Evolutionary conservation across 305 asterid species (phyloP).

Genomic region (Fraxinus velutina): DNA sequence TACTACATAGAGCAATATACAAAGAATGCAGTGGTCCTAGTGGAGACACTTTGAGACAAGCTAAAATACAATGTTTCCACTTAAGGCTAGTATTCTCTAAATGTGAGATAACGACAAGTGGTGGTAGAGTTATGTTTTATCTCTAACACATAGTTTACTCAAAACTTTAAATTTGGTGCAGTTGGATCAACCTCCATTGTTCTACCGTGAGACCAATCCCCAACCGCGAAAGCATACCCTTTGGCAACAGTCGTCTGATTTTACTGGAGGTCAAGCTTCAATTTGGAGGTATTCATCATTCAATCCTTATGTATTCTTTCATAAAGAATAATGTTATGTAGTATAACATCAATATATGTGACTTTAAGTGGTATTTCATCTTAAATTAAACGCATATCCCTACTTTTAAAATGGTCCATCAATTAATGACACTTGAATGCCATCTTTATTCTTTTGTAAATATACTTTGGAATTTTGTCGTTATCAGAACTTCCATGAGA

Average conservation of each 20-base stretch:
- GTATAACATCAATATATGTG: not conserved
- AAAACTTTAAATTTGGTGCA: constrained; percentile 6
- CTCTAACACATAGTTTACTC: too few species aligned
- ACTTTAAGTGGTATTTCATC: not conserved
- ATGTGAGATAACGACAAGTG: not conserved
- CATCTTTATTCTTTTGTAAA: not conserved
- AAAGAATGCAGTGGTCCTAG: not conserved
- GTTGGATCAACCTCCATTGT: constrained; percentile 33
- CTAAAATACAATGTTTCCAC: not conserved
- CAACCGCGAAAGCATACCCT: constrained; percentile 44
- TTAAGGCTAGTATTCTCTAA: not conserved
- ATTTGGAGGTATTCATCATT: not conserved
- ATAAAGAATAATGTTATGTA: not conserved
- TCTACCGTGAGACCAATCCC: constrained; percentile 30
- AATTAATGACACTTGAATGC: not conserved
- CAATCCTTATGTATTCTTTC: not conserved
- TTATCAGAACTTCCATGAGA: not conserved
- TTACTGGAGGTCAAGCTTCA: constrained; percentile 39
- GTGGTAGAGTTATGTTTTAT: too few species aligned
- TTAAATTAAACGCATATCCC: not conserved
- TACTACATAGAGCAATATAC: too few species aligned
- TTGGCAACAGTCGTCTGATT: constrained; percentile 35
- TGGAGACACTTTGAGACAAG: not conserved
- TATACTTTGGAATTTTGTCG: not conserved
- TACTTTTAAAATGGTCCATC: not conserved